phyloP scores from a whole-genome alignment of 306 rosid genomes.

The Nissolia schottii region DNA sequence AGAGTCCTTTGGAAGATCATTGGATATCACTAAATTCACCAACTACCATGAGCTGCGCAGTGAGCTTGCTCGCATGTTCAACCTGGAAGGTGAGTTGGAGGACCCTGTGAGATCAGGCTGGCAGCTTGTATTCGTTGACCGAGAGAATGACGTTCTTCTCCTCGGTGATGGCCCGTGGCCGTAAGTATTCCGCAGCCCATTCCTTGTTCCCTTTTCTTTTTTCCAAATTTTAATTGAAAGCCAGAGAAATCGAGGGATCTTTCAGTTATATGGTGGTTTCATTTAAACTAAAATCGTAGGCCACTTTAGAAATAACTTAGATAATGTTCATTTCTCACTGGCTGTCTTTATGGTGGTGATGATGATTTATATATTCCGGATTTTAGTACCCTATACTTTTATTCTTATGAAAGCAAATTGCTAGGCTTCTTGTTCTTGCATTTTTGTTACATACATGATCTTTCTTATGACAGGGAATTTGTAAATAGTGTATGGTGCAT shows the following conservation, averaged over 20 bases:
- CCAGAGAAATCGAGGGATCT: not conserved
- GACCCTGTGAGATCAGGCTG: slow-evolving; percentile 99
- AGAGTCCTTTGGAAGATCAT: slow-evolving; percentile 36
- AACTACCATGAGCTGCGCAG: slow-evolving; percentile 81
- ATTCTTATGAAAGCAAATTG: not conserved
- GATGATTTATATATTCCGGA: not conserved
- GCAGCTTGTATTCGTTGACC: slow-evolving; percentile 99
- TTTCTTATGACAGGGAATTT: slow-evolving; percentile 68
- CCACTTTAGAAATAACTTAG: not conserved
- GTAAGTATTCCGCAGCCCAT: slow-evolving; percentile 17
- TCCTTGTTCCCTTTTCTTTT: not conserved
- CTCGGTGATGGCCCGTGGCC: slow-evolving; percentile 71
- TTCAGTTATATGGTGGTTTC: not conserved
- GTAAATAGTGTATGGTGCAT: slow-evolving; percentile 94
- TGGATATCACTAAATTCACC: slow-evolving; percentile 64
- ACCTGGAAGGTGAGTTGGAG: slow-evolving; percentile 83
- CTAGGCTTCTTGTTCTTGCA: not conserved
- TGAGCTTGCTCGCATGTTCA: slow-evolving; percentile 84
- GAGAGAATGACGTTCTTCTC: slow-evolving; percentile 91
- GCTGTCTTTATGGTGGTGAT: not conserved
- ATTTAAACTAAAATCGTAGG: not conserved
- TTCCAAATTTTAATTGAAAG: not conserved
- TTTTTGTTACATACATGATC: not conserved
- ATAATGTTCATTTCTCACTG: not conserved
- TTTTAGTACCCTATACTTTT: not conserved